A percentile compares a stretch with the other conserved stretches of the same genome.
Evolutionary conservation across 352 stramenopile species (phyloP).

Genomic region (Phytophthora hybrid): DNA sequence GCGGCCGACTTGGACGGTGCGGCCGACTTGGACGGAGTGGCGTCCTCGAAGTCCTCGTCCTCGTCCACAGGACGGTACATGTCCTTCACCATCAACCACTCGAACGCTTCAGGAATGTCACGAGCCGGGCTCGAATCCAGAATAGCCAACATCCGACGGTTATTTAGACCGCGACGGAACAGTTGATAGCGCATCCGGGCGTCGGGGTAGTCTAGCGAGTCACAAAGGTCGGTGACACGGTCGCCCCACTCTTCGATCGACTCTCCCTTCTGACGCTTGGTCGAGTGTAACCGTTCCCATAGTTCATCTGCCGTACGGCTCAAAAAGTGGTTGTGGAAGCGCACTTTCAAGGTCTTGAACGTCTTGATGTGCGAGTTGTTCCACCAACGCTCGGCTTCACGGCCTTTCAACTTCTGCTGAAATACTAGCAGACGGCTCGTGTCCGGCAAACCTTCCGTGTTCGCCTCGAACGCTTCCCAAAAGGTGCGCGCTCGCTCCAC

Average conservation of each 20-base stretch:
- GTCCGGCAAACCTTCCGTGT: not conserved
- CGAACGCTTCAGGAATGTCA: constrained; percentile 1
- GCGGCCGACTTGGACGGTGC: no score
- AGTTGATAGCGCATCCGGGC: not conserved
- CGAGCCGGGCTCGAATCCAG: not conserved
- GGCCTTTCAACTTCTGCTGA: not conserved
- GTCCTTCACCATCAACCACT: constrained; percentile 6
- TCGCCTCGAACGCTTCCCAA: constrained; percentile 6
- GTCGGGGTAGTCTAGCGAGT: constrained; percentile 10
- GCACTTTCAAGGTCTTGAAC: not conserved
- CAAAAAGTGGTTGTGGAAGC: constrained; percentile 6
- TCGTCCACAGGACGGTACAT: constrained; percentile 5
- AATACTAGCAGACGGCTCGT: not conserved
- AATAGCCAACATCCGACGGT: not conserved
- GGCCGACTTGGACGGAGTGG: not conserved
- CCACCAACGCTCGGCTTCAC: constrained; percentile 4
- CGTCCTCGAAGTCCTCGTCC: not conserved
- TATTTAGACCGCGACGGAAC: not conserved
- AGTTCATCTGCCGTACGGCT: constrained; percentile 4
- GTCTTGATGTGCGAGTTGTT: not conserved
- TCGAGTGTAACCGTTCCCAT: not conserved
- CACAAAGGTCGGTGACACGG: not conserved
- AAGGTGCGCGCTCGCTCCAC: not conserved
- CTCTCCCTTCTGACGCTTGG: not conserved
- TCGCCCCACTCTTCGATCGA: constrained; percentile 14